These are phyloP conservation scores for Phialocephala subalpina DNA, from an alignment of 2,329 filamentous ascomycete species.

Conservation along the genomic window DNA sequence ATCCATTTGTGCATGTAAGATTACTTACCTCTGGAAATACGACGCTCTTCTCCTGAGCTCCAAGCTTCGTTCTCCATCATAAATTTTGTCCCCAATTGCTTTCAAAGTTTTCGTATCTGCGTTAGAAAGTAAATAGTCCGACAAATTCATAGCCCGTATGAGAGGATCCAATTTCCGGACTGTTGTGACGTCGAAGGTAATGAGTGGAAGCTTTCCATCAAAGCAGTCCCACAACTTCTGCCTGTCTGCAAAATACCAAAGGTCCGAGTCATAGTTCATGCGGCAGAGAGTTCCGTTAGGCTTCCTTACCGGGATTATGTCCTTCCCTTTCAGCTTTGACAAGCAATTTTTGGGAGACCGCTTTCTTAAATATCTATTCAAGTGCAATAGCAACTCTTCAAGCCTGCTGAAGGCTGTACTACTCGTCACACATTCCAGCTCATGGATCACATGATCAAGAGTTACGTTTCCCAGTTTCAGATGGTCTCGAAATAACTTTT, in stretches of 20 bases:
- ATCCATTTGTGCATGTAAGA: no score
- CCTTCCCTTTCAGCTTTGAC: constrained; percentile 16
- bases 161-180: constrained; percentile 18
- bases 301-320: constrained; percentile 19
- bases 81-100: constrained; percentile 12
- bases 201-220: constrained; percentile 19
- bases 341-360: constrained; percentile 8
- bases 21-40: no score
- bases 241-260: constrained; percentile 23
- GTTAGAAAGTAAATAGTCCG: constrained; percentile 14
- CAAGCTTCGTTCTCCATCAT: constrained; percentile 11
- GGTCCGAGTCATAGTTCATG: constrained; percentile 11
- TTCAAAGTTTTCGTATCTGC: constrained; percentile 3
- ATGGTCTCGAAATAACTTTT: constrained; percentile 13
- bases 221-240: constrained; percentile 15
- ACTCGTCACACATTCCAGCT: constrained; percentile 7
- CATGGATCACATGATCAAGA: constrained; percentile 21
- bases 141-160: constrained; percentile 20
- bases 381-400: constrained; percentile 15
- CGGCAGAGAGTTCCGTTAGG: constrained; percentile 17
- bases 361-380: constrained; percentile 18
- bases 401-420: constrained; percentile 11
- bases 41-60: constrained; percentile 18
- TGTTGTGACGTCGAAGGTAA: constrained; percentile 18
- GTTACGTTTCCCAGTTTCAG: constrained; percentile 15